Percentiles rank a stretch among this genome's conserved stretches.
Conservation (phyloP, 208 protist genomes). For the Crithidia sp. region DNA sequence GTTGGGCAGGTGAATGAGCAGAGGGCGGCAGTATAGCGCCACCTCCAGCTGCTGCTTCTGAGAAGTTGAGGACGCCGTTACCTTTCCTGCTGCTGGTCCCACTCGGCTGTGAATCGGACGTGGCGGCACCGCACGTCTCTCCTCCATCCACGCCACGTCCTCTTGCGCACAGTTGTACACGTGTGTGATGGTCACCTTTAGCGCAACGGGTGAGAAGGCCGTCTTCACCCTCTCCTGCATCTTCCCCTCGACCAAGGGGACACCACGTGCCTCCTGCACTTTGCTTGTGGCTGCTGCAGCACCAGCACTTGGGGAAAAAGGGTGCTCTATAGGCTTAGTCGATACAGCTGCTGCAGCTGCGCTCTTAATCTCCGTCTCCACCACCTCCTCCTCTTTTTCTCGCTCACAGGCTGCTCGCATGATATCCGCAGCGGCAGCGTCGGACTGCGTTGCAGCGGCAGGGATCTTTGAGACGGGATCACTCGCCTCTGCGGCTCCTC, state of each 20-base stretch:
- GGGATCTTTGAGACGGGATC: constrained; percentile 12
- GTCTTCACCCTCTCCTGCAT: not conserved
- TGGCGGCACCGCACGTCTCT: not conserved
- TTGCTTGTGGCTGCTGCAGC: not conserved
- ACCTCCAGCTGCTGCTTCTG: constrained; percentile 2
- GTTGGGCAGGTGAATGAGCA: constrained; percentile 21
- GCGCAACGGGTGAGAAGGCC: not conserved
- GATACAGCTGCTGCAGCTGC: too few species aligned
- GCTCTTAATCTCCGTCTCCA: too few species aligned
- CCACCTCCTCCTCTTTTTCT: not conserved
- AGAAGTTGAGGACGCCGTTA: not conserved
- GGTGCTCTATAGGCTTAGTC: too few species aligned
- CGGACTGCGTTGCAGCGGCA: not conserved
- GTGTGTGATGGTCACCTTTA: constrained; percentile 18
- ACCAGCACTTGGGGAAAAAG: too few species aligned
- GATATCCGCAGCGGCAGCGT: not conserved
- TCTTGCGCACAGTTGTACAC: constrained; percentile 19
- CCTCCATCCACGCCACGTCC: constrained; percentile 4
- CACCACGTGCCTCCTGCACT: not conserved
- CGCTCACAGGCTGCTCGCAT: constrained; percentile 15
- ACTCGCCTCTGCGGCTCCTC: not conserved
- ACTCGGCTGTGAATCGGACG: not conserved
- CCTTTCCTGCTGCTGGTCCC: not conserved
- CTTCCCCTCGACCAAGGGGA: too few species aligned
- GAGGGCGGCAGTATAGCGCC: constrained; percentile 27